phyloP scores from a whole-genome alignment of 192 early-diverging fungal species.

The Chytriomyces hyalinus region DNA sequence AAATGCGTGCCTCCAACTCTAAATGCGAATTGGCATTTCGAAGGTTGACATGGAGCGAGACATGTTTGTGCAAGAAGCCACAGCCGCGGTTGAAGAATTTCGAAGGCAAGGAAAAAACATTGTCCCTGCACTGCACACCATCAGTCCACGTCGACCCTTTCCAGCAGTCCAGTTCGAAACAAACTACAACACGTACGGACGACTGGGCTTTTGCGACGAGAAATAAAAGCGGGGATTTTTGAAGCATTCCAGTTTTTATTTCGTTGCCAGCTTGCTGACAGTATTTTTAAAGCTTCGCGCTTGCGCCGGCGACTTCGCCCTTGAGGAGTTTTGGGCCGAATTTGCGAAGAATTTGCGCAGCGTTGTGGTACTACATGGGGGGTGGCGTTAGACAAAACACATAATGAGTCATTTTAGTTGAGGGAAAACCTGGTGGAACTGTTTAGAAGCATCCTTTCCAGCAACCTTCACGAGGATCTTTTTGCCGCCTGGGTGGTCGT shows the following conservation, averaged over 20 bases:
- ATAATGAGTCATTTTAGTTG: background rate
- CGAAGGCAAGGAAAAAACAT: constrained; percentile 19
- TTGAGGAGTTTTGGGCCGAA: constrained; percentile 37
- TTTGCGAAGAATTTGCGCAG: constrained; percentile 33
- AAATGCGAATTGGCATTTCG: background rate
- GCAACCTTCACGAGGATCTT: constrained; percentile 71
- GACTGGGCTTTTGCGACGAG: constrained; percentile 11
- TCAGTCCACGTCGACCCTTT: constrained; percentile 13
- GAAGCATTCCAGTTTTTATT: background rate
- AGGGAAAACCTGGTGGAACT: constrained; percentile 60
- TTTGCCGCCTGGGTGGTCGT: constrained; percentile 47
- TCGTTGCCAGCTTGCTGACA: too few species aligned
- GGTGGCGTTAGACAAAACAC: background rate
- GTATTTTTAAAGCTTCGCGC: constrained; percentile 31
- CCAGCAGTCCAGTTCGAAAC: constrained; percentile 18
- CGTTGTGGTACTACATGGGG: constrained; percentile 21
- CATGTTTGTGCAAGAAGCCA: background rate
- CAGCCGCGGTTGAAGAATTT: constrained; percentile 19
- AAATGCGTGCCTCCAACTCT: background rate
- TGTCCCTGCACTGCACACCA: background rate
- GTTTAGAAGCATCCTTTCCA: constrained; percentile 75
- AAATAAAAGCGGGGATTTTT: background rate
- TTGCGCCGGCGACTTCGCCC: constrained; percentile 30
- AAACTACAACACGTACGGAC: constrained; percentile 3
- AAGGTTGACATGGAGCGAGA: background rate